These are phyloP conservation scores for Xanthoconium separans DNA, from an alignment of 1,284 basidiomycete species.

Conservation along the genomic window DNA sequence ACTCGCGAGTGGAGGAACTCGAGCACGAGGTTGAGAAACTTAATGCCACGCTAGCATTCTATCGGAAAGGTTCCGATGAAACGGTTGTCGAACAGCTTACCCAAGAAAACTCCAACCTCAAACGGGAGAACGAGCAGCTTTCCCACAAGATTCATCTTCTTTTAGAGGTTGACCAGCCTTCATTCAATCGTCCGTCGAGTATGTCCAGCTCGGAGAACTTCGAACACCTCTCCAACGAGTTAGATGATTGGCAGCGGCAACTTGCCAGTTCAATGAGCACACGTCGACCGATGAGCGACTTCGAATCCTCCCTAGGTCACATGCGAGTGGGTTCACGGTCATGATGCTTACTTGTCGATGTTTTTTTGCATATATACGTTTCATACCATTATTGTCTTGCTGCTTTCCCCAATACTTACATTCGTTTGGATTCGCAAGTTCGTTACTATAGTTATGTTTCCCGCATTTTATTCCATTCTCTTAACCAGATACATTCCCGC, in stretches of 20 bases:
- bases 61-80: slow-evolving; percentile 73
- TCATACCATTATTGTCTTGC: slow-evolving; percentile 49
- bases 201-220: slow-evolving; percentile 83
- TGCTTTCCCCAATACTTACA: slow-evolving; percentile 39
- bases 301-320: slow-evolving; percentile 54
- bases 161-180: slow-evolving; percentile 79
- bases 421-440: slow-evolving; percentile 53
- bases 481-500: slow-evolving; percentile 33
- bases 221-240: slow-evolving; percentile 71
- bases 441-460: slow-evolving; percentile 34
- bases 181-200: slow-evolving; percentile 67
- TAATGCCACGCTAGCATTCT: slow-evolving; percentile 71
- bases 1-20: slow-evolving; percentile 73
- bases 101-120: slow-evolving; percentile 72
- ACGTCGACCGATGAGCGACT: slow-evolving; percentile 68
- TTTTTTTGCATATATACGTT: slow-evolving; percentile 45
- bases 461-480: slow-evolving; percentile 10
- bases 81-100: slow-evolving; percentile 72
- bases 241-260: slow-evolving; percentile 82
- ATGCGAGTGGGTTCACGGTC: slow-evolving; percentile 66
- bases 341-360: slow-evolving; percentile 40
- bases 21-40: slow-evolving; percentile 80
- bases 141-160: slow-evolving; percentile 84
- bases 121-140: slow-evolving; percentile 81
- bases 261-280: slow-evolving; percentile 73